These are phyloP conservation scores for Isatis lusitanica DNA, from an alignment of 441 rosid species.

Conservation along the genomic window DNA sequence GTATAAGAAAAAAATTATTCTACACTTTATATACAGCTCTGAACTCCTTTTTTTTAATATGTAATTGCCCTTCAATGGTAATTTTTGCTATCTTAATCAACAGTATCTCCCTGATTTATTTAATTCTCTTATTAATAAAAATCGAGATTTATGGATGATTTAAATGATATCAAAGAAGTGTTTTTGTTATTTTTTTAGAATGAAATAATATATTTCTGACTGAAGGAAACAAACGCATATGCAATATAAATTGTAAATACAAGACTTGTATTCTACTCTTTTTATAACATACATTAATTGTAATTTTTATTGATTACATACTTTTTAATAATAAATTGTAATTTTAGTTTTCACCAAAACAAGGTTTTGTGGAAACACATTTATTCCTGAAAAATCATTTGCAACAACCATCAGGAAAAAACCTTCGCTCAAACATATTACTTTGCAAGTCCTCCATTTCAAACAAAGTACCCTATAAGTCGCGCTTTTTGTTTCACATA, in stretches of 20 bases:
- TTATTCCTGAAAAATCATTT: neutral
- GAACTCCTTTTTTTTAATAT: no score
- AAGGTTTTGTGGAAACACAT: constrained; percentile 10
- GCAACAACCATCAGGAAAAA: constrained; percentile 18
- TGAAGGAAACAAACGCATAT: neutral
- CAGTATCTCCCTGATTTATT: no score
- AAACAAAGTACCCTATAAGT: neutral
- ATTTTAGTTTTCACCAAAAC: neutral
- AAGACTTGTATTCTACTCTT: neutral
- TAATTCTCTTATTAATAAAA: no score
- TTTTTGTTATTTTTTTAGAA: no score
- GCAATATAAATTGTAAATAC: neutral
- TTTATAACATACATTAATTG: neutral
- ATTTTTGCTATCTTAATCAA: no score
- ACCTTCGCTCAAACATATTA: constrained; percentile 6
- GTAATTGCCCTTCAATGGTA: no score
- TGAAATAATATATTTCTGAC: neutral
- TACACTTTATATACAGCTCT: no score
- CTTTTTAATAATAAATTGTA: neutral
- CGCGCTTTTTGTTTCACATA: constrained; percentile 8
- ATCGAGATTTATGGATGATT: no score
- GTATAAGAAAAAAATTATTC: no score
- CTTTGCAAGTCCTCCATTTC: neutral
- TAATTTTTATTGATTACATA: neutral
- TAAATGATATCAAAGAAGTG: neutral